phyloP scores from a whole-genome alignment of 2,329 filamentous ascomycete species.

The Nemania sp. region DNA sequence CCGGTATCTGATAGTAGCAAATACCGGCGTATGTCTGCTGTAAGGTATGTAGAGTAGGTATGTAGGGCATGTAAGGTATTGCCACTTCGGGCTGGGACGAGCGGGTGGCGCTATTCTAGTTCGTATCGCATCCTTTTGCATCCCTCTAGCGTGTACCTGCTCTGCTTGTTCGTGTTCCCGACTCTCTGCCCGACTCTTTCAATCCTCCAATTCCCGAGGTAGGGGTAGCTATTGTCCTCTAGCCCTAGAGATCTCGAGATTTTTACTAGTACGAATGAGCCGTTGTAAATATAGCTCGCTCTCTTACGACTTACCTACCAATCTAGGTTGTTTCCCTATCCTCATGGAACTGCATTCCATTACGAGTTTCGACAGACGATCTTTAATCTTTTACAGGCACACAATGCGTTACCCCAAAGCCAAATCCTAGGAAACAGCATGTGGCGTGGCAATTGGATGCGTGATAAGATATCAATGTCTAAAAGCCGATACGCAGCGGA shows the following conservation, averaged over 20 bases:
- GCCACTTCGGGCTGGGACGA: slow-evolving; percentile 1
- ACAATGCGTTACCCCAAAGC: neutral
- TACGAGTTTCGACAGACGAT: neutral
- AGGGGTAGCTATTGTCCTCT: neutral
- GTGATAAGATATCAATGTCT: neutral
- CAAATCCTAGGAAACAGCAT: neutral
- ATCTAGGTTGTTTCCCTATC: neutral
- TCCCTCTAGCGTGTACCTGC: neutral
- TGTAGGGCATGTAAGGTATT: too few relatives aligned
- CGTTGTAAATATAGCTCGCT: neutral
- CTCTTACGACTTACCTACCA: neutral
- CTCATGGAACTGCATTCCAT: neutral
- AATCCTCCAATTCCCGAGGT: slow-evolving; percentile 4
- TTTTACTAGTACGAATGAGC: neutral
- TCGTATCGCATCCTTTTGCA: slow-evolving; percentile 28
- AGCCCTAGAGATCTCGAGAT: neutral
- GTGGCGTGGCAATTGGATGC: neutral
- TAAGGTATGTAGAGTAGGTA: too few relatives aligned
- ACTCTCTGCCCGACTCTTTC: neutral
- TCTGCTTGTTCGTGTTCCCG: slow-evolving; percentile 22
- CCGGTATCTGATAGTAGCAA: neutral
- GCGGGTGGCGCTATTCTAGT: slow-evolving; percentile 26
- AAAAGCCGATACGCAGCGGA: slow-evolving; percentile 47
- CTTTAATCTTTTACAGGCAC: neutral
- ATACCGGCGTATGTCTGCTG: neutral